phyloP scores from a whole-genome alignment of 2,329 filamentous ascomycete genomes.

The Leptographium flavum region DNA sequence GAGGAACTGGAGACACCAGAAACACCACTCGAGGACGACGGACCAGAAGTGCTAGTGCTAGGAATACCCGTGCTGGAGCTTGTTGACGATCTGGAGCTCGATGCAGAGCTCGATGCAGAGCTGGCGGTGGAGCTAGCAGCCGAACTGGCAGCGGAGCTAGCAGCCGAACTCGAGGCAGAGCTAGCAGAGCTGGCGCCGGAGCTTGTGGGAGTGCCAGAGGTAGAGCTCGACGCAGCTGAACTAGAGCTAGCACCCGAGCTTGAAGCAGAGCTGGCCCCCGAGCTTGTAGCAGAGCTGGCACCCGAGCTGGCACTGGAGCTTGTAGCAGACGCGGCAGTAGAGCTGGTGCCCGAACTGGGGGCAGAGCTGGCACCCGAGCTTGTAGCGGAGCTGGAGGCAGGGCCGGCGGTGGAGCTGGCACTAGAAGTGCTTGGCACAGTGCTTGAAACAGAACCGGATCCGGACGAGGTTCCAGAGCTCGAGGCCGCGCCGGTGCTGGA shows the following conservation, averaged over 20 bases:
- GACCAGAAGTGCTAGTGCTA: background rate
- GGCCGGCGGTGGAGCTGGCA: background rate
- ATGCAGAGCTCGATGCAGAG: background rate
- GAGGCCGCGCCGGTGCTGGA: background rate
- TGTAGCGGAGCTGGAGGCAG: background rate
- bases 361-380: background rate
- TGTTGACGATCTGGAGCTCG: too few relatives aligned
- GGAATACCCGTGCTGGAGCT: background rate
- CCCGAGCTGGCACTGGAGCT: background rate
- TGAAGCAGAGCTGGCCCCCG: conserved; percentile 1
- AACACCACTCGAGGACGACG: conserved; percentile 1
- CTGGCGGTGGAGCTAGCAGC: background rate
- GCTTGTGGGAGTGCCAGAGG: background rate
- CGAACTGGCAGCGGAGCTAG: background rate
- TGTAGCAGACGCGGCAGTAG: background rate
- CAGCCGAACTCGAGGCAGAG: background rate
- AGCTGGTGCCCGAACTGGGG: background rate
- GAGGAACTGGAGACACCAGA: background rate
- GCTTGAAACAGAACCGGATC: background rate
- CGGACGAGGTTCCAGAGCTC: background rate
- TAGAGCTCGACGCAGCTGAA: background rate
- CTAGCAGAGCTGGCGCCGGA: background rate
- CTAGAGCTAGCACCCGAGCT: background rate
- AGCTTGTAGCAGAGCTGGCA: background rate
- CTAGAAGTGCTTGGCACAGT: background rate